Evolutionary conservation across 2,329 filamentous ascomycete species (phyloP).

Genomic region (Talaromyces piceae): DNA sequence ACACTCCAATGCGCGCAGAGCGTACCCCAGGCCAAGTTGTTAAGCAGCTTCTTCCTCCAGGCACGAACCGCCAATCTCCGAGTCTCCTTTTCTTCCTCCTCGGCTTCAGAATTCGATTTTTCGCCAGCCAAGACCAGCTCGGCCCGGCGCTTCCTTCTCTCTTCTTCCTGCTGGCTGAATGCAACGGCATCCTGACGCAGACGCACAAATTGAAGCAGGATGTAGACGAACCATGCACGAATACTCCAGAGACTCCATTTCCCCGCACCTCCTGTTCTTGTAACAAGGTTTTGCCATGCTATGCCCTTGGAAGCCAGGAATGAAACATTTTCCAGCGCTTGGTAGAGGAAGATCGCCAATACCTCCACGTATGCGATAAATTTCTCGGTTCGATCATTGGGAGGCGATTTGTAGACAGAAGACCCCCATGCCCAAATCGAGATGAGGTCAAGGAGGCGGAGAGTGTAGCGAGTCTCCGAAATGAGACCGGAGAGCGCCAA

Average conservation of each 20-base stretch:
- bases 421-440: conserved; percentile 71
- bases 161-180: conserved; percentile 23
- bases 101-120: conserved; percentile 1
- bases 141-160: conserved; percentile 16
- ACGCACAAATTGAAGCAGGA: conserved; percentile 66
- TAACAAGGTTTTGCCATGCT: conserved; percentile 40
- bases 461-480: conserved; percentile 47
- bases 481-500: conserved; percentile 41
- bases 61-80: conserved; percentile 38
- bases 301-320: conserved; percentile 70
- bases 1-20: conserved; percentile 78
- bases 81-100: conserved; percentile 23
- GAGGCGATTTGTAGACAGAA: conserved; percentile 48
- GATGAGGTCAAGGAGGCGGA: conserved; percentile 56
- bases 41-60: conserved; percentile 56
- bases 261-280: conserved; percentile 46
- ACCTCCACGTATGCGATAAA: conserved; percentile 62
- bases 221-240: conserved; percentile 72
- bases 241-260: conserved; percentile 64
- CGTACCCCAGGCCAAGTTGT: conserved; percentile 70
- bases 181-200: conserved; percentile 44
- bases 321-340: conserved; percentile 74
- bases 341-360: conserved; percentile 59
- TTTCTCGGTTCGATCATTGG: conserved; percentile 39
- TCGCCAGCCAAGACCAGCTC: conserved; percentile 16